These are phyloP conservation scores for Aureobasidium mangrovei DNA, from an alignment of 2,329 filamentous ascomycete species.

Conservation along the genomic window DNA sequence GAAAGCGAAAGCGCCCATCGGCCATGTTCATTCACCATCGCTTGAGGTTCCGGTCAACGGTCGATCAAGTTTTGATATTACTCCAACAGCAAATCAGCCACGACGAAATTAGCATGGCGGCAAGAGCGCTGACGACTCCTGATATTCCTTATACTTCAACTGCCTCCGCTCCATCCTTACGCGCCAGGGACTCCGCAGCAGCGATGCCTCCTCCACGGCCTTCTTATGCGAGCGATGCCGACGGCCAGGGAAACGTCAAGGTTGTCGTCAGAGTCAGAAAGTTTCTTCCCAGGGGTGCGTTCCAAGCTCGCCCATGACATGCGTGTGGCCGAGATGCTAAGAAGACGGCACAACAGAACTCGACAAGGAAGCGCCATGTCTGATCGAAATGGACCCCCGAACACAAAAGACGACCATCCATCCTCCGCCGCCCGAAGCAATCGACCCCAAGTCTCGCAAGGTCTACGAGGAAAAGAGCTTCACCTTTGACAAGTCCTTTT, in stretches of 20 bases:
- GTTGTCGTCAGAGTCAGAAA: constrained; percentile 42
- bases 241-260: constrained; percentile 42
- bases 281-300: constrained; percentile 38
- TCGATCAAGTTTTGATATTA: constrained; percentile 10
- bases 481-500: constrained; percentile 96
- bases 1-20: no score
- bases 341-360: constrained; percentile 52
- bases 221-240: constrained; percentile 16
- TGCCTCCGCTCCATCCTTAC: constrained; percentile 35
- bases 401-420: constrained; percentile 77
- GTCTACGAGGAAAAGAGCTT: constrained; percentile 81
- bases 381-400: constrained; percentile 83
- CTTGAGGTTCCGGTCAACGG: constrained; percentile 3
- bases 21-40: constrained; percentile 11
- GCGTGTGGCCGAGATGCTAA: not conserved
- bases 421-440: constrained; percentile 44
- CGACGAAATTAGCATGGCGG: not conserved
- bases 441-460: constrained; percentile 53
- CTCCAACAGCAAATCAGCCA: not conserved
- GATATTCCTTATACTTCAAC: constrained; percentile 21
- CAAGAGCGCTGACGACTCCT: not conserved
- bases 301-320: not conserved
- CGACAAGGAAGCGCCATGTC: constrained; percentile 69
- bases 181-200: constrained; percentile 27
- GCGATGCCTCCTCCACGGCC: constrained; percentile 20